These are phyloP conservation scores for Hypoxylon subgilvum DNA, from an alignment of 495 filamentous ascomycete genomes.

Conservation along the genomic window DNA sequence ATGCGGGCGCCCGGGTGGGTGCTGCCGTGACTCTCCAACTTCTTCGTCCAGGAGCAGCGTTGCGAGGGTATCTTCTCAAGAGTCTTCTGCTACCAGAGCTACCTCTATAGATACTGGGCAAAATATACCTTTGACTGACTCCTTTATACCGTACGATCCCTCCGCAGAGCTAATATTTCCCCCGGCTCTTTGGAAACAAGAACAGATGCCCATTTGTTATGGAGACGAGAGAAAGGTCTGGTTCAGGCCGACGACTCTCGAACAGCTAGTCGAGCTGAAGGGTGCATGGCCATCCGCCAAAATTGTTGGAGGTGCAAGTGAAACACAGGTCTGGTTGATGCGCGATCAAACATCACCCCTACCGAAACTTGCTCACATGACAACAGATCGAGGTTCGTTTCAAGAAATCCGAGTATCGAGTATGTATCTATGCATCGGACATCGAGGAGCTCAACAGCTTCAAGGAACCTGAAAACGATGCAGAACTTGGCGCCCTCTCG, in stretches of 20 bases:
- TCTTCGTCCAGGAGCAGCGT: constrained; percentile 14
- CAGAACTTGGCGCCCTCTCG: constrained; percentile 77
- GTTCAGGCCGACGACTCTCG: constrained; percentile 77
- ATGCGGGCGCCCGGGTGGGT: constrained; percentile 58
- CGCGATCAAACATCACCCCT: background rate
- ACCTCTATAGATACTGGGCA: constrained; percentile 38
- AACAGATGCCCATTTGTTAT: constrained; percentile 73
- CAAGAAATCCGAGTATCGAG: constrained; percentile 78
- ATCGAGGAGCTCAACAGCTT: constrained; percentile 75
- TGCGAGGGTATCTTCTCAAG: constrained; percentile 17
- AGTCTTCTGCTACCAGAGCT: constrained; percentile 7
- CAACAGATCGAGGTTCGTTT: constrained; percentile 79
- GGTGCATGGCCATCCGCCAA: constrained; percentile 77
- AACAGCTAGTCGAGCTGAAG: constrained; percentile 81
- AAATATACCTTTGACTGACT: constrained; percentile 63
- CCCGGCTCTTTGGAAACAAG: constrained; percentile 71
- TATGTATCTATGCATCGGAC: constrained; percentile 81
- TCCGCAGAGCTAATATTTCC: constrained; percentile 85
- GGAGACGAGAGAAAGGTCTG: constrained; percentile 84
- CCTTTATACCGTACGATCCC: constrained; percentile 82
- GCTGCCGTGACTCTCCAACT: constrained; percentile 45
- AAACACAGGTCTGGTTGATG: constrained; percentile 68
- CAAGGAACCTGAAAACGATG: constrained; percentile 67
- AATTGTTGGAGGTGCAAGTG: constrained; percentile 82
- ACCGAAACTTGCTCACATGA: constrained; percentile 6